A percentile compares a stretch with the other conserved stretches of the same genome.
These are phyloP conservation scores for Fusarium chlamydosporum DNA, from an alignment of 2,329 filamentous ascomycete genomes.

Conservation along the genomic window DNA sequence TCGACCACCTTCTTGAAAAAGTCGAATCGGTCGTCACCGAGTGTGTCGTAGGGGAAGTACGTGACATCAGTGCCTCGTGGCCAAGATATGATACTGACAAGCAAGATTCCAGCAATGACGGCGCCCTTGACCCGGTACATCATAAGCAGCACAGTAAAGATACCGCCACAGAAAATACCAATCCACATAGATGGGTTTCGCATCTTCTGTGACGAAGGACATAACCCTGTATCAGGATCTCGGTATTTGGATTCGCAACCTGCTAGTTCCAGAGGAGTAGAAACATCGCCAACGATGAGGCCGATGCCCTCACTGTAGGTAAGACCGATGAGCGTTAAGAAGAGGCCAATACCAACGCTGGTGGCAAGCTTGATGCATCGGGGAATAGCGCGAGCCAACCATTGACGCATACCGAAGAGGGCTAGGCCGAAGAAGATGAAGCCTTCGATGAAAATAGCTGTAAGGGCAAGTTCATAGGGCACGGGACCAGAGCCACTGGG, in stretches of 20 bases:
- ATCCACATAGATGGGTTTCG: conserved; percentile 87
- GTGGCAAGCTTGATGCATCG: conserved; percentile 89
- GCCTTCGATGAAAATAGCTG: conserved; percentile 90
- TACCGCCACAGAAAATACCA: conserved; percentile 87
- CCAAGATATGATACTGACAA: conserved; percentile 92
- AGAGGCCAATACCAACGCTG: conserved; percentile 87
- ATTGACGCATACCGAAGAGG: conserved; percentile 85
- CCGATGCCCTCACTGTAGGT: conserved; percentile 89
- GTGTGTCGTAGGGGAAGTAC: conserved; percentile 80
- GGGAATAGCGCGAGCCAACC: conserved; percentile 87
- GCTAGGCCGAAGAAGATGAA: conserved; percentile 87
- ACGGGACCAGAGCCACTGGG: conserved; percentile 80
- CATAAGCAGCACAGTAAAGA: conserved; percentile 84
- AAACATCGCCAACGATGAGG: conserved; percentile 75
- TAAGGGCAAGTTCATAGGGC: conserved; percentile 81
- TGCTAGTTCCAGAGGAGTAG: conserved; percentile 80
- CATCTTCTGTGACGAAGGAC: conserved; percentile 78
- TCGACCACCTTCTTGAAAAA: conserved; percentile 92
- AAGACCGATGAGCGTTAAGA: conserved; percentile 80
- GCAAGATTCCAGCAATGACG: conserved; percentile 84
- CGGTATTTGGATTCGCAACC: conserved; percentile 70
- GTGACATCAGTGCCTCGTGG: conserved; percentile 81
- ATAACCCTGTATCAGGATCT: conserved; percentile 59
- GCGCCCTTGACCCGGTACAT: conserved; percentile 90
- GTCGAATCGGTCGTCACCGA: conserved; percentile 80